A percentile compares a stretch with the other conserved stretches of the same genome.
Conservation (phyloP, 1,284 basidiomycete species). For the Butyriboletus appendiculatus region DNA sequence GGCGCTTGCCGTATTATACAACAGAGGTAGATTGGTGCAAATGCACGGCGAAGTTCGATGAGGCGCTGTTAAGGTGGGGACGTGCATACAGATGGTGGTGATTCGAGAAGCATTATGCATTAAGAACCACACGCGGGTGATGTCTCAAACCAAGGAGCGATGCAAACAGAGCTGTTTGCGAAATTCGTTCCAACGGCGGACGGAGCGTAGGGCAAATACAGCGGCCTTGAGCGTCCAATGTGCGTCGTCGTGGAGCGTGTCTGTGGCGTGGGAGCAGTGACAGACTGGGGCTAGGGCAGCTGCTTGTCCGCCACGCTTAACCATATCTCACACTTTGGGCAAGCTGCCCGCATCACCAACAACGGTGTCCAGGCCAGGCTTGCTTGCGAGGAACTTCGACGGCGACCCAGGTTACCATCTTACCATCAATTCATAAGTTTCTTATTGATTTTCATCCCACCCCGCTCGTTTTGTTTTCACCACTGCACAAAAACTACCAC, state of each 20-base stretch:
- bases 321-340: conserved; percentile 11
- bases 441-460: conserved; percentile 17
- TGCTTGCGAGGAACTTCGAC: conserved; percentile 1
- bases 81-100: background rate
- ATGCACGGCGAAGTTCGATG: background rate
- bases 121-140: background rate
- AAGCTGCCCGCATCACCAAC: conserved; percentile 8
- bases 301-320: conserved; percentile 15
- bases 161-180: background rate
- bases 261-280: conserved; percentile 27
- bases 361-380: conserved; percentile 11
- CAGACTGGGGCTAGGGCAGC: background rate
- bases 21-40: conserved; percentile 3
- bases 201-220: background rate
- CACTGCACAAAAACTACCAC: conserved; percentile 3
- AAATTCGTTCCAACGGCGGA: conserved; percentile 11
- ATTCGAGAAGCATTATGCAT: background rate
- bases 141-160: background rate
- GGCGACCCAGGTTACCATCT: conserved; percentile 10
- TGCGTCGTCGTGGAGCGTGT: conserved; percentile 4
- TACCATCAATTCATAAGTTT: background rate
- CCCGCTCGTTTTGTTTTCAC: conserved; percentile 15
- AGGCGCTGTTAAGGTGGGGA: conserved; percentile 11
- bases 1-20: conserved; percentile 4
- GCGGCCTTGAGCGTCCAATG: background rate